phyloP scores from a whole-genome alignment of 768 basidiomycete genomes.

The Stropharia rugosoannulata region DNA sequence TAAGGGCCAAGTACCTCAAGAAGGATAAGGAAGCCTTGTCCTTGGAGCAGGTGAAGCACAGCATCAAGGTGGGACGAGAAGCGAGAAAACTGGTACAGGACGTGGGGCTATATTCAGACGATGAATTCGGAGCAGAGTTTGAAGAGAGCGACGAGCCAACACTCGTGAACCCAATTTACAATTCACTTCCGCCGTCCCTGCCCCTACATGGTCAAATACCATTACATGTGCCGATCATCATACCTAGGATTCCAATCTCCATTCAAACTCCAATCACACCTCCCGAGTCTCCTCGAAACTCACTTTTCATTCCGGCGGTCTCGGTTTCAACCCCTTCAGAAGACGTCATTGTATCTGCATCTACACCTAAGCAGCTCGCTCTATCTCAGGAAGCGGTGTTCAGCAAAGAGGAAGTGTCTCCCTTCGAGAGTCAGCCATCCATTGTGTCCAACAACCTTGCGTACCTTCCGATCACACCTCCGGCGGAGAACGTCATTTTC shows the following conservation, averaged over 20 bases:
- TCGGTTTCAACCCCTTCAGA: conserved; percentile 5
- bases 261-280: conserved; percentile 34
- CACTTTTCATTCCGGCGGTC: conserved; percentile 14
- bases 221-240: conserved; percentile 16
- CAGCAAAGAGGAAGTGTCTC: neutral
- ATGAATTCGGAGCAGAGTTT: conserved; percentile 19
- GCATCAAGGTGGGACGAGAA: conserved; percentile 14
- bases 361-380: conserved; percentile 5
- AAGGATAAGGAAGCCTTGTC: conserved; percentile 39
- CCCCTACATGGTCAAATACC: neutral
- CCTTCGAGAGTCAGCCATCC: neutral
- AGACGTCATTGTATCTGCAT: conserved; percentile 5
- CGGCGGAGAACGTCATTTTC: conserved; percentile 13
- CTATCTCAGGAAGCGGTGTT: neutral
- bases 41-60: conserved; percentile 40
- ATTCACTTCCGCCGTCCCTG: conserved; percentile 10
- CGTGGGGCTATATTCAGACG: conserved; percentile 19
- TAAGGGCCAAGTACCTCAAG: conserved; percentile 42
- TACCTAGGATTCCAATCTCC: conserved; percentile 18
- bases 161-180: conserved; percentile 12
- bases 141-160: conserved; percentile 24
- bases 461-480: conserved; percentile 19
- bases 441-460: conserved; percentile 10
- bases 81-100: conserved; percentile 4
- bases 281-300: conserved; percentile 30